Evolutionary conservation across 225 moss, liverwort and hornwort species (phyloP).

Genomic region (Thuidium tamariscinum): DNA sequence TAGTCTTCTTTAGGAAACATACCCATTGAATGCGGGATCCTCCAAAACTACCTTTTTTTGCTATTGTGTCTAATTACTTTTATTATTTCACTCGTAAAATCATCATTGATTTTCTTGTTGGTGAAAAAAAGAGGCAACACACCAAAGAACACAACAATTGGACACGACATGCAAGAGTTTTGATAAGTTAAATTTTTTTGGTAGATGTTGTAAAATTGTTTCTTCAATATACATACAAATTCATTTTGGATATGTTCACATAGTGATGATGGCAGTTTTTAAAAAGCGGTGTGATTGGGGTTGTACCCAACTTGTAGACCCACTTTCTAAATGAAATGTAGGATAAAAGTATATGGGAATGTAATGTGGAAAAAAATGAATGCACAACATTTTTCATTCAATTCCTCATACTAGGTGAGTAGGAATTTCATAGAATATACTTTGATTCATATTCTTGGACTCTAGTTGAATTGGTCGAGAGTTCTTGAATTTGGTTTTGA

Average conservation of each 20-base stretch:
- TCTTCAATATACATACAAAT: not conserved
- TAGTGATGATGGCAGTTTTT: no score
- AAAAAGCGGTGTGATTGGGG: not conserved
- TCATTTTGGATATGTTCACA: not conserved
- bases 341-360: not conserved
- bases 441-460: not conserved
- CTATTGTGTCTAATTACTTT: no score
- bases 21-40: no score
- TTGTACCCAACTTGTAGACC: no score
- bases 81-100: no score
- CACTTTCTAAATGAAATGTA: not conserved
- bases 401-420: not conserved
- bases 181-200: no score
- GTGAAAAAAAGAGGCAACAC: not conserved
- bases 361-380: no score
- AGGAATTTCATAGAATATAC: not conserved
- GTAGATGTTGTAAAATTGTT: no score
- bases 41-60: no score
- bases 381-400: not conserved
- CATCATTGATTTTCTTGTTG: no score
- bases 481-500: not conserved
- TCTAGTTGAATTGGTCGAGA: not conserved
- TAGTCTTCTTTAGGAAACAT: no score
- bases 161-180: not conserved
- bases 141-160: rapidly evolving